Base-by-base conservation (phyloP, 2,329 filamentous ascomycete genomes). In the Fusarium verrucosum region DNA sequence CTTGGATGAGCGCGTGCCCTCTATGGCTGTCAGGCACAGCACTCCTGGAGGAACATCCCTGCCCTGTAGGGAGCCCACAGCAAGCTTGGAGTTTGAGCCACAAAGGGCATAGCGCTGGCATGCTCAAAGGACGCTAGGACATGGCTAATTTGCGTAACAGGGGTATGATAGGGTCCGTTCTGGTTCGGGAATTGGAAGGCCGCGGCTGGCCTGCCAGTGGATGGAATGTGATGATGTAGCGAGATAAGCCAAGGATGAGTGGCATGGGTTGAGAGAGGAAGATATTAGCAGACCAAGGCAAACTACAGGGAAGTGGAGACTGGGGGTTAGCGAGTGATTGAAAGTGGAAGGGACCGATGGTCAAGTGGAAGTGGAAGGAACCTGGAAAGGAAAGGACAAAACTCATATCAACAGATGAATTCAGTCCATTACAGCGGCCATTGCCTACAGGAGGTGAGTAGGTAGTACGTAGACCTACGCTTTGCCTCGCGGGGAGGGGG, bases 171-270 rank as follows among this genome's bases (percentile, higher is more conserved):
- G 46, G 60, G 22, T 43, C 60, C 60, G 55, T 65, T 58, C 60
- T 58, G 41, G 40, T 64, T 66, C 38, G 64, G 64, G 63, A 52
- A 50, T 50, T 55, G 42, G 26, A 58, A 53, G 52, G 46, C 59
- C 59, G 40, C 50, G 59, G 45, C 50, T 56, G 45, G 45, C 63
- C 63, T 45, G 64, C 56, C 64, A 53, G 56, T 62, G 49, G 51
- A 50, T 68, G 65, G 65, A 68, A 68, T 68, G 65, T 54, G 43
- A 65, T 68, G 65, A 68, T 68, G 64, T 60, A 66, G 58, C 52
- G 63, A 67, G 45, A 57, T 62, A 28, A 61, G 55, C 61, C 61
- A 62, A 62, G 61, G 28, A 62, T 28, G 28, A 46, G n/a, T 47
- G 17, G 40, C 50, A 65, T 65, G 58, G 62, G 25, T 43, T 44